Evolutionary conservation across 495 filamentous ascomycete species (phyloP), one percentile per base, ranked within the genome.

Genomic region (Neurospora sp.): DNA sequence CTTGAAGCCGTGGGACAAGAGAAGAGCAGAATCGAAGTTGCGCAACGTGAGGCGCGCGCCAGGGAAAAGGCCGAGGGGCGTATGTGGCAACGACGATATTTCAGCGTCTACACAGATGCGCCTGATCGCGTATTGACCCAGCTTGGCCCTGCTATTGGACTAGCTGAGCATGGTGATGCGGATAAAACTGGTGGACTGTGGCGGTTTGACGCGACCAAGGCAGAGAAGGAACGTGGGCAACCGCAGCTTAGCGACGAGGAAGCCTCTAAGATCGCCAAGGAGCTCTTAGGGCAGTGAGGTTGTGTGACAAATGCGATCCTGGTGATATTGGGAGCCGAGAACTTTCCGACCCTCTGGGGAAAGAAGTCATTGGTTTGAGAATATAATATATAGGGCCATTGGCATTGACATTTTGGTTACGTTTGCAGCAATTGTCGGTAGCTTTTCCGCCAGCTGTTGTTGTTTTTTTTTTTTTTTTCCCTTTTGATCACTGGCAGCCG

Each of bases 1-100:
- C 92, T 97, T 86, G 93, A 97, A 71, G 85, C 86, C 12, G 92
- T 93, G 7, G 88, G 90, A 4, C 75, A 78, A 6, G 91, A 95
- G 83, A 99, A 99, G 83, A 86, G 86, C 44, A 91, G 93, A 80
- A 97, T 99, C 74, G 96, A 99, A 81, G 93, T 93, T 72, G 89
- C 89, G 39, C 96, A 99, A 83, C 89, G 96, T 8, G 92, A 94
- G 75, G 80, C 94, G 83, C 89, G 96, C 74, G 91, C 89, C 79
- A 85, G 86, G 77, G 96, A 99, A 81, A 90, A 90, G 81, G 85
- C 87, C 14, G 92, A 94, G 77, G 90, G 90, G 41, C 84, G 87
- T 47, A 90, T 92, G 73, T 99, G 95, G 93, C 87, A 93, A 77
- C 85, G 96, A 68, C 86, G 92, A 68, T 98, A 95, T 81, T 99